Conservation (phyloP, 208 protist species). For the Crithidia bombi region DNA sequence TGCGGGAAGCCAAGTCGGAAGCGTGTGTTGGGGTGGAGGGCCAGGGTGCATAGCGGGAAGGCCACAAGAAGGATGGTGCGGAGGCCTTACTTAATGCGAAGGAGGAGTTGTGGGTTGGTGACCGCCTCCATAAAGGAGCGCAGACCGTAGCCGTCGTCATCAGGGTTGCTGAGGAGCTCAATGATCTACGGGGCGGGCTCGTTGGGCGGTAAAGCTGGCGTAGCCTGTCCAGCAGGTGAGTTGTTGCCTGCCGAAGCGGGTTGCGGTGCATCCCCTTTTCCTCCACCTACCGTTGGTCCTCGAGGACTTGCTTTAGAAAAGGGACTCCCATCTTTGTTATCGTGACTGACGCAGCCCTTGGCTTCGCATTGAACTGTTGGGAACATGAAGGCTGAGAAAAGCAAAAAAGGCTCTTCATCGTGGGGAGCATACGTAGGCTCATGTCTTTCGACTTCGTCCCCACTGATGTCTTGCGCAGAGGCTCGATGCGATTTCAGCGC, state of each 20-base stretch:
- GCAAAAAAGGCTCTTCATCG: not conserved
- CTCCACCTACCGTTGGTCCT: too few species aligned
- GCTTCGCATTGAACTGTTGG: not conserved
- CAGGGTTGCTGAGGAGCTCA: slow-evolving; percentile 28
- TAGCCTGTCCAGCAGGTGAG: not conserved
- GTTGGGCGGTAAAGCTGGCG: slow-evolving; percentile 8
- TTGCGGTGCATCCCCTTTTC: not conserved
- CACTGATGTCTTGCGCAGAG: not conserved
- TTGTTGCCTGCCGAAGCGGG: not conserved
- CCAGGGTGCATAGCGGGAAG: slow-evolving; percentile 34
- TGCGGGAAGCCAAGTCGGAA: slow-evolving; percentile 25
- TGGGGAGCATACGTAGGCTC: not conserved
- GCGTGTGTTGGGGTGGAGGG: slow-evolving; percentile 42
- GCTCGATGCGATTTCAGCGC: too few species aligned
- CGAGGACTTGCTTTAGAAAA: not conserved
- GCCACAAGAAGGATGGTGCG: slow-evolving; percentile 34
- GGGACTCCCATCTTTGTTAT: not conserved
- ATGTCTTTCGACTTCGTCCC: not conserved
- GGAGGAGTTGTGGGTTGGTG: slow-evolving; percentile 22
- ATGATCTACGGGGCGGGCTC: slow-evolving; percentile 27
- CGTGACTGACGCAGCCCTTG: too few species aligned
- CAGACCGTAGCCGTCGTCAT: slow-evolving; percentile 31
- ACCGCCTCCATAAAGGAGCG: slow-evolving; percentile 31
- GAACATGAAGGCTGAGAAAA: not conserved
- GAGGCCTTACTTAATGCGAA: slow-evolving; percentile 20